These are phyloP conservation scores for Trichoderma simmonsii DNA, from an alignment of 2,329 filamentous ascomycete genomes.

Conservation along the genomic window DNA sequence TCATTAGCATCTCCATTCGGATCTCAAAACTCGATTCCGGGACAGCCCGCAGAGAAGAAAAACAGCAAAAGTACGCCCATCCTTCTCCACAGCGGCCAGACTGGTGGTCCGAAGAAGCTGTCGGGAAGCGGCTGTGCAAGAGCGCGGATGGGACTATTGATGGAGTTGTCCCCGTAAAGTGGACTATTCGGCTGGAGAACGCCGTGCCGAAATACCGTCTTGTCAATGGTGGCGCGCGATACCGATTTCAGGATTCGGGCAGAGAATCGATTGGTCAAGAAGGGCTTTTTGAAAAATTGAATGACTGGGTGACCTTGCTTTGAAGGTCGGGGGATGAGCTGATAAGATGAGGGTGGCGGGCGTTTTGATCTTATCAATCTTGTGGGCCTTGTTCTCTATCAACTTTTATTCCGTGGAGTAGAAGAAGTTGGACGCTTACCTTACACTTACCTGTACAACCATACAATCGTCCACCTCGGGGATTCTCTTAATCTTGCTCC, in stretches of 20 bases:
- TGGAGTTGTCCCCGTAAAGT: slow-evolving; percentile 10
- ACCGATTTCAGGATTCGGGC: not conserved
- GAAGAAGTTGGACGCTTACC: too few relatives aligned
- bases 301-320: not conserved
- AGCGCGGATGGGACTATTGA: not conserved
- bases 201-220: slow-evolving; percentile 4
- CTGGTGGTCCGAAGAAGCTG: not conserved
- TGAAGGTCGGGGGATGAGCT: not conserved
- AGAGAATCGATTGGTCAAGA: not conserved
- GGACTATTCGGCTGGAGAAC: not conserved
- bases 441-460: not conserved
- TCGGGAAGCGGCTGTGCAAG: not conserved
- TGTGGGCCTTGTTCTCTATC: not conserved
- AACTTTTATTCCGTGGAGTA: too few relatives aligned
- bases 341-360: not conserved
- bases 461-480: not conserved
- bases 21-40: not conserved
- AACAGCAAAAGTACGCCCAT: not conserved
- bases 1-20: not conserved
- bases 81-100: not conserved
- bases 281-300: not conserved
- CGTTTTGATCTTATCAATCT: slow-evolving; percentile 4
- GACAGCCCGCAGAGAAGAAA: not conserved
- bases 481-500: not conserved
- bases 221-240: not conserved